Conservation (phyloP, 2,329 filamentous ascomycete genomes). For the Alternaria sp. region DNA sequence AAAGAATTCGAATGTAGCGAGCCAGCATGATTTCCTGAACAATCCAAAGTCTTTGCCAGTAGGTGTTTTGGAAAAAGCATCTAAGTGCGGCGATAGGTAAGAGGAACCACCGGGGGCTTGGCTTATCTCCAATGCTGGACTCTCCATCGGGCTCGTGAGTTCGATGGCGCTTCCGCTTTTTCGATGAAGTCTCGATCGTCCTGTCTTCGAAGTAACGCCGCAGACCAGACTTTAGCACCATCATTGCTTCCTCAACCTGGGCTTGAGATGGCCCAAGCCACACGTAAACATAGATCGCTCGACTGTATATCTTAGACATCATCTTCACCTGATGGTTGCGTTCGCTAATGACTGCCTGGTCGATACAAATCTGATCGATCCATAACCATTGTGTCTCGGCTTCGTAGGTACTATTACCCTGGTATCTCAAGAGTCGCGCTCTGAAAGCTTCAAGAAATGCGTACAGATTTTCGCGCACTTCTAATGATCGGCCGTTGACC, state of each 20-base stretch:
- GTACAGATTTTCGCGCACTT: not conserved
- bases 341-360: not conserved
- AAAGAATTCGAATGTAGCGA: too few relatives aligned
- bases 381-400: constrained; percentile 2
- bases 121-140: too few relatives aligned
- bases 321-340: constrained; percentile 6
- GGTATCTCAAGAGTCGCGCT: not conserved
- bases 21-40: too few relatives aligned
- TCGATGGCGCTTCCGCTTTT: too few relatives aligned
- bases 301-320: constrained; percentile 1
- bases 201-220: not conserved
- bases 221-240: not conserved
- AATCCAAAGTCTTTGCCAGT: too few relatives aligned
- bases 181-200: too few relatives aligned
- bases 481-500: not conserved
- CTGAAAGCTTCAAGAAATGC: not conserved
- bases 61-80: too few relatives aligned
- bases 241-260: not conserved
- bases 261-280: constrained; percentile 2
- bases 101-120: too few relatives aligned
- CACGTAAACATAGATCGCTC: not conserved
- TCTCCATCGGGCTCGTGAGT: too few relatives aligned
- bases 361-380: constrained; percentile 3
- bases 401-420: not conserved
- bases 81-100: too few relatives aligned